Evolutionary conservation across 371 early-diverging fungal genomes (phyloP).

Genomic region (Chytridium lagenaria): DNA sequence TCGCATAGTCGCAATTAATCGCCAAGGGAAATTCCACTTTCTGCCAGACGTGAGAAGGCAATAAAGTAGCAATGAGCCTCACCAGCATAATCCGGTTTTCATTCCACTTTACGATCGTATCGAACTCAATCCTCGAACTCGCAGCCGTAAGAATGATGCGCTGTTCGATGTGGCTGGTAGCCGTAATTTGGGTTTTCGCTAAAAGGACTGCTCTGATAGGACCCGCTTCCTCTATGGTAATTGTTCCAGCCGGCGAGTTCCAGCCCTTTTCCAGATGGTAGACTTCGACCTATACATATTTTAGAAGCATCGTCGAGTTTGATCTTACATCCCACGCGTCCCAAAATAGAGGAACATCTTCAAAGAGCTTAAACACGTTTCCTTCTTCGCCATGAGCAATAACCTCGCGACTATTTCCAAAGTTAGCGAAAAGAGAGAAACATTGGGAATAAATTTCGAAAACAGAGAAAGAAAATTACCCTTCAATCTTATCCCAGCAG

Average conservation of each 20-base stretch:
- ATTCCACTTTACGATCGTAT: conserved; percentile 86
- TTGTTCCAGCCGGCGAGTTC: conserved; percentile 48
- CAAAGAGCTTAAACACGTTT: conserved; percentile 84
- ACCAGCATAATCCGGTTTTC: conserved; percentile 88
- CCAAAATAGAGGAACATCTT: conserved; percentile 86
- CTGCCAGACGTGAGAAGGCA: too few species aligned
- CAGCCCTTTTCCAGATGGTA: conserved; percentile 86
- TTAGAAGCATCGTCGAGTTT: too few species aligned
- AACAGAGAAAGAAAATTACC: too few species aligned
- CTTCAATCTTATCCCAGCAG: conserved; percentile 64
- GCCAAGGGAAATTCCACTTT: conserved; percentile 94
- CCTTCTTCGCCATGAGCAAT: conserved; percentile 68
- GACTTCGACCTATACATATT: conserved; percentile 88
- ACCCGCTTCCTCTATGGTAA: conserved; percentile 69
- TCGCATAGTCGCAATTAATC: conserved; percentile 82
- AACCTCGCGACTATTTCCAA: conserved; percentile 67
- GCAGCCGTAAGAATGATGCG: conserved; percentile 73
- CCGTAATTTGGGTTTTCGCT: conserved; percentile 68
- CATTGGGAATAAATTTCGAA: too few species aligned
- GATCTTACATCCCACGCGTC: conserved; percentile 71
- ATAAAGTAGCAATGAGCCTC: too few species aligned
- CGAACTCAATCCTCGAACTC: conserved; percentile 81
- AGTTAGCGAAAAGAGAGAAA: too few species aligned
- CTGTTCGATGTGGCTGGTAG: conserved; percentile 73
- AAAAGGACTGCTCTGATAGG: conserved; percentile 79